phyloP scores from a whole-genome alignment of 192 early-diverging fungal genomes.

The Cetraspora pellucida region DNA sequence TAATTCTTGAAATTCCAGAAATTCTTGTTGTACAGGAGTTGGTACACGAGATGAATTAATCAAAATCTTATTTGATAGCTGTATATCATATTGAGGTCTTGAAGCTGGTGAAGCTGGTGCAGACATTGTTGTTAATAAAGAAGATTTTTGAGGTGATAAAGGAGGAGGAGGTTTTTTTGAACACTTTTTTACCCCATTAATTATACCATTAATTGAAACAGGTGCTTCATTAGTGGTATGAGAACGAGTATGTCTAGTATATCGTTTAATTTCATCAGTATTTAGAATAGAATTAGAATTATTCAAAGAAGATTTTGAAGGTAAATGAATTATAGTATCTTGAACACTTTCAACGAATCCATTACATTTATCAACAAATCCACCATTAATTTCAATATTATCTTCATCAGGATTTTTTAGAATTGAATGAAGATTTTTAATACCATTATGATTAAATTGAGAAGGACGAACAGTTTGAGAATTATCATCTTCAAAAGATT shows the following conservation, averaged over 20 bases:
- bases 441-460: no score
- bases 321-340: neutral
- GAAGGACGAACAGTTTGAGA: no score
- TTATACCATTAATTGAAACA: neutral
- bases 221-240: neutral
- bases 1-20: slow-evolving; percentile 22
- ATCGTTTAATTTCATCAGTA: neutral
- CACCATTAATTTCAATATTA: neutral
- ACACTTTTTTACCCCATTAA: neutral
- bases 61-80: neutral
- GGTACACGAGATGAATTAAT: no score
- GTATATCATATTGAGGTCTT: neutral
- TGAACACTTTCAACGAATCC: neutral
- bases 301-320: no score
- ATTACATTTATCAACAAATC: no score
- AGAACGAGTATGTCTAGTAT: neutral
- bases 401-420: neutral
- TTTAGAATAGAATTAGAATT: no score
- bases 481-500: no score
- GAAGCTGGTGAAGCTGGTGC: neutral
- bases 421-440: neutral
- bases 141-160: neutral
- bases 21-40: neutral
- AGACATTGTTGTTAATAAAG: neutral
- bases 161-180: neutral